Conservation (phyloP, 345 rosid species). For the Citrus sp. region DNA sequence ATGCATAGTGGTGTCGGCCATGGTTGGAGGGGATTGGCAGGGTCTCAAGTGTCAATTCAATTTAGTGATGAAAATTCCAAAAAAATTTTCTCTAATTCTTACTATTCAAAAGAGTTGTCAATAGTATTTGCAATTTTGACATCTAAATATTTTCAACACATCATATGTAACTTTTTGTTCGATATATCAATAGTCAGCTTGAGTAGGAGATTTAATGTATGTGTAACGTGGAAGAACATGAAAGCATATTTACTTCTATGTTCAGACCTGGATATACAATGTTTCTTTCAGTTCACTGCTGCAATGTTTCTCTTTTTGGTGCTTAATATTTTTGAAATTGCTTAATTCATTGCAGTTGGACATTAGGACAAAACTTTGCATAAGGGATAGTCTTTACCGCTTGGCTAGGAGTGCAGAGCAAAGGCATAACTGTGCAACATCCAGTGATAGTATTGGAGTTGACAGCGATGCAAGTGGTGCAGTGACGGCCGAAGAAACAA, state of each 20-base stretch:
- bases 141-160: background rate
- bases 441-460: slow-evolving; percentile 38
- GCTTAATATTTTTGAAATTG: slow-evolving; percentile 9
- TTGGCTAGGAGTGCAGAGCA: slow-evolving; percentile 90
- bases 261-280: too few relatives aligned
- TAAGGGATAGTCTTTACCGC: slow-evolving; percentile 90
- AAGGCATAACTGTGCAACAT: slow-evolving; percentile 49
- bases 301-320: background rate
- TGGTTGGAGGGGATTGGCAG: background rate
- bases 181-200: background rate
- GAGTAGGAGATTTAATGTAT: background rate
- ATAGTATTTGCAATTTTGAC: background rate
- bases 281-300: background rate
- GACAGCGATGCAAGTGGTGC: slow-evolving; percentile 34
- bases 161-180: background rate
- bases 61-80: too few relatives aligned
- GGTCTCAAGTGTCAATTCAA: too few relatives aligned
- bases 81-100: too few relatives aligned
- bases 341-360: slow-evolving; percentile 61
- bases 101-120: background rate
- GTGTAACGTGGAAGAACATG: background rate
- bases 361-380: slow-evolving; percentile 80
- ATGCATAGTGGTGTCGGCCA: background rate
- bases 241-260: background rate
- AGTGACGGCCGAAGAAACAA: slow-evolving; percentile 48